Conservation (phyloP, 2,329 filamentous ascomycete genomes). For the Fusarium sp. region DNA sequence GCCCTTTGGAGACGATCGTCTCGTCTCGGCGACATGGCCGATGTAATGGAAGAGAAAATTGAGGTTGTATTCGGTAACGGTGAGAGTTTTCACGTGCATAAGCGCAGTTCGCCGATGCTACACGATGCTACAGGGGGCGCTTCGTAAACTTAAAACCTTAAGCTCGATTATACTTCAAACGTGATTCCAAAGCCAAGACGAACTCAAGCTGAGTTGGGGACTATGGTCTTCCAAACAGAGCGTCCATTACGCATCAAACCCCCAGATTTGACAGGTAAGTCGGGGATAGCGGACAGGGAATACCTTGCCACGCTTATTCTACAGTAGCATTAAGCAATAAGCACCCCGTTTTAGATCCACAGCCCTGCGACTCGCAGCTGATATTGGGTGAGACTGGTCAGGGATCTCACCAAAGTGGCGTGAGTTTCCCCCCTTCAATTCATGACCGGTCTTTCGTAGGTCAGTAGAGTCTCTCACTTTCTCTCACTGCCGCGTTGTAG, state of each 20-base stretch:
- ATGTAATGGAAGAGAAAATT: neutral
- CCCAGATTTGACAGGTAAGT: neutral
- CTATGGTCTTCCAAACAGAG: neutral
- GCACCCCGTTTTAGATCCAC: conserved; percentile 21
- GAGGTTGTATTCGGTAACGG: neutral
- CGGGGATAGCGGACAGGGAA: neutral
- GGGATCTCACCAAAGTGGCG: conserved; percentile 2
- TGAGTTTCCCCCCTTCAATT: neutral
- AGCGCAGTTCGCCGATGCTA: neutral
- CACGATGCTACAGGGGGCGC: neutral
- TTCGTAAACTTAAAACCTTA: neutral
- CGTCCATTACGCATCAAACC: neutral
- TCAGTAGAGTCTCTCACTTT: neutral
- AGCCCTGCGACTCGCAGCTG: neutral
- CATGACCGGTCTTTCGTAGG: neutral
- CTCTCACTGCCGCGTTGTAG: neutral
- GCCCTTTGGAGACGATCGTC: neutral
- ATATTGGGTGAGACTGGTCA: neutral
- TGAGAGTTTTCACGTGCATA: neutral
- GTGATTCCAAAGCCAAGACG: neutral
- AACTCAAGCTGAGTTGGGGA: neutral
- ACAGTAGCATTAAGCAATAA: neutral
- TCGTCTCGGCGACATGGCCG: neutral
- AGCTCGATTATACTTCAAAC: neutral
- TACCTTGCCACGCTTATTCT: conserved; percentile 9